A percentile compares a stretch with the other conserved stretches of the same genome.
phyloP scores from a whole-genome alignment of 192 early-diverging fungal genomes.

The Diversispora eburnea region DNA sequence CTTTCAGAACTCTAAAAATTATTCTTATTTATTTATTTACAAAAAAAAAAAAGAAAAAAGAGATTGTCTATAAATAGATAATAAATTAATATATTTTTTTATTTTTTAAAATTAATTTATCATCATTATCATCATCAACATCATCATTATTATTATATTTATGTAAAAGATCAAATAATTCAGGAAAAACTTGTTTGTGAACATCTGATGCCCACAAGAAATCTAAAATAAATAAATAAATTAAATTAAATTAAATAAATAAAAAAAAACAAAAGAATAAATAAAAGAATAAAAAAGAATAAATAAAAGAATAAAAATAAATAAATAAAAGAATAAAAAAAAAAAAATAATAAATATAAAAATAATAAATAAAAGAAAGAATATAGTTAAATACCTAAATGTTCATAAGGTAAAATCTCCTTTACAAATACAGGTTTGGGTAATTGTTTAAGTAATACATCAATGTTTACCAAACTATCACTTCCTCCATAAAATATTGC shows the following conservation, averaged over 20 bases:
- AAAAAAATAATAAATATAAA: not conserved
- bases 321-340: not conserved
- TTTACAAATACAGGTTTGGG: conserved; percentile 56
- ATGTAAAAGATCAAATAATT: conserved; percentile 42
- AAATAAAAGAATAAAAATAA: not conserved
- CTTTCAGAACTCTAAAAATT: conserved; percentile 45
- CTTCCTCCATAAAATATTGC: conserved; percentile 88
- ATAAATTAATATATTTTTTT: too few species aligned
- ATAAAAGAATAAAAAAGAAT: not conserved
- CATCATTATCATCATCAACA: not conserved
- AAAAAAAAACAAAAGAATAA: not conserved
- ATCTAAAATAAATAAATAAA: conserved; percentile 20
- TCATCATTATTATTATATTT: not conserved
- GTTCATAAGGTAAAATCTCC: conserved; percentile 74
- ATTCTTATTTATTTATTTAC: not conserved
- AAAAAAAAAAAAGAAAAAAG: too few species aligned
- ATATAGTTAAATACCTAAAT: conserved; percentile 49
- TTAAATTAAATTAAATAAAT: too few species aligned
- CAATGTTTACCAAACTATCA: conserved; percentile 78
- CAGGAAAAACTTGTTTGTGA: conserved; percentile 46
- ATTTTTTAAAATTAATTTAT: not conserved
- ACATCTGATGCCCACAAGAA: conserved; percentile 52
- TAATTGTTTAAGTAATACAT: conserved; percentile 49
- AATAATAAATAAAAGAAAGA: not conserved
- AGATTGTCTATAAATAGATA: too few species aligned